These are phyloP conservation scores for Vickermania spadyakhi DNA, from an alignment of 208 protist species.

Conservation along the genomic window DNA sequence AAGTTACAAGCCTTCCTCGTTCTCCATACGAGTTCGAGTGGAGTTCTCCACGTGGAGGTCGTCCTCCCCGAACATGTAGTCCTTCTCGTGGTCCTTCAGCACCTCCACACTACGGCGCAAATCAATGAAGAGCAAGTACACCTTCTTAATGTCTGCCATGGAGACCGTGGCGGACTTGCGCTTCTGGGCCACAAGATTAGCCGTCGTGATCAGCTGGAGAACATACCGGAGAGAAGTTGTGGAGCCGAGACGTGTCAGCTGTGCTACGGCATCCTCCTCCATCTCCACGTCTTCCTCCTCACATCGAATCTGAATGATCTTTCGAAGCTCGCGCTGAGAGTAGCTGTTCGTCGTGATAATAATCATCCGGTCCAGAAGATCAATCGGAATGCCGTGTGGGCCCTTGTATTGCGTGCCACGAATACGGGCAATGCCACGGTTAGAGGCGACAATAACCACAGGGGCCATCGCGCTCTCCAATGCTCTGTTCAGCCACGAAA, in stretches of 20 bases:
- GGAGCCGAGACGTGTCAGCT: constrained; percentile 94
- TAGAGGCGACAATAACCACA: constrained; percentile 99
- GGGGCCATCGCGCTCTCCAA: constrained; percentile 98
- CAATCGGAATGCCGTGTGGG: constrained; percentile 98
- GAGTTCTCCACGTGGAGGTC: constrained; percentile 62
- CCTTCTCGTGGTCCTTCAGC: constrained; percentile 85
- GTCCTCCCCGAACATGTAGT: constrained; percentile 89
- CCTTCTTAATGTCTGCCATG: constrained; percentile 94
- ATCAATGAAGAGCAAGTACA: constrained; percentile 98
- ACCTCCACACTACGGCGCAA: constrained; percentile 88
- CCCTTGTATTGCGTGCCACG: constrained; percentile 97
- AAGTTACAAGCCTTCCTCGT: too few species aligned
- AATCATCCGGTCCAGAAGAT: constrained; percentile 97
- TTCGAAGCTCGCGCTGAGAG: constrained; percentile 90
- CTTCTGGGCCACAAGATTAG: constrained; percentile 93
- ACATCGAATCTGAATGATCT: constrained; percentile 97
- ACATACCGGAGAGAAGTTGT: constrained; percentile 99
- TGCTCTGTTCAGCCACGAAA: constrained; percentile 99
- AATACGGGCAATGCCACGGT: constrained; percentile 98
- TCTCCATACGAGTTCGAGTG: constrained; percentile 18
- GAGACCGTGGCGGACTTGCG: constrained; percentile 91
- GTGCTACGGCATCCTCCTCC: constrained; percentile 91
- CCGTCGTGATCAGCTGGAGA: constrained; percentile 99
- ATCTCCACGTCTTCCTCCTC: constrained; percentile 99
- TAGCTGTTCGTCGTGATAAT: constrained; percentile 99